Evolutionary conservation across 768 basidiomycete species (phyloP), one percentile per base, ranked within the genome.

Genomic region (Pleurotus tuber-regium): DNA sequence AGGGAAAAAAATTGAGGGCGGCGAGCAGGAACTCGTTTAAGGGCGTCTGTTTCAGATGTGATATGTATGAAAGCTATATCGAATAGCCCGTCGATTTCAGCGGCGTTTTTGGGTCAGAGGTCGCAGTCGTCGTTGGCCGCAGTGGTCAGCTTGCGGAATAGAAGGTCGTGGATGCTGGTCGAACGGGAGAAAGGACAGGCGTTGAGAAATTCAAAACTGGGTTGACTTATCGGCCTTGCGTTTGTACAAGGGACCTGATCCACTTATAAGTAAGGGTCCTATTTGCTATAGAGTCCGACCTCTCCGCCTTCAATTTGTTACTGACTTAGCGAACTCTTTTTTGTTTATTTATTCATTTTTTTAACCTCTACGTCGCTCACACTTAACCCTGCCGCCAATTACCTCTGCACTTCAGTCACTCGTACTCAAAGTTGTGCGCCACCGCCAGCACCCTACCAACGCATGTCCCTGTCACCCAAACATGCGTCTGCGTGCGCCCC

Each of bases 181-280:
- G 24, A 10, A 24, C n/a, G 41, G 21, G 41, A 42, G 41, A 42
- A 42, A 42, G 41, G 41, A 35, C 29, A 48, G 31, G 46, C 29
- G n/a, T 18, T 48, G 46, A 35, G 46, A 48, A 31, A 33, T 48
- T 48, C 31, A 48, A 48, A 29, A 31, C 46, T 48, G 46, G 31
- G 46, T 48, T 35, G 46, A 48, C 46, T 48, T 48, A 48, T 48
- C 46, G 46, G 29, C 46, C 46, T 48, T 48, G 46, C 29, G 46
- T 48, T 48, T 18, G 31, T 36, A 46, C 38, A 36, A 48, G 46
- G 46, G 46, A 31, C 46, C 31, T 35, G 31, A 48, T 48, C 41
- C 41, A 42, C 41, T 42, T 42, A 42, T 42, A 42, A 42, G 10
- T 35, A 48, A 48, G 46, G 46, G 46, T 48, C 46, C 46, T 16